phyloP scores from a whole-genome alignment of 2,329 filamentous ascomycete species.

The Chaetomiaceae sp. region DNA sequence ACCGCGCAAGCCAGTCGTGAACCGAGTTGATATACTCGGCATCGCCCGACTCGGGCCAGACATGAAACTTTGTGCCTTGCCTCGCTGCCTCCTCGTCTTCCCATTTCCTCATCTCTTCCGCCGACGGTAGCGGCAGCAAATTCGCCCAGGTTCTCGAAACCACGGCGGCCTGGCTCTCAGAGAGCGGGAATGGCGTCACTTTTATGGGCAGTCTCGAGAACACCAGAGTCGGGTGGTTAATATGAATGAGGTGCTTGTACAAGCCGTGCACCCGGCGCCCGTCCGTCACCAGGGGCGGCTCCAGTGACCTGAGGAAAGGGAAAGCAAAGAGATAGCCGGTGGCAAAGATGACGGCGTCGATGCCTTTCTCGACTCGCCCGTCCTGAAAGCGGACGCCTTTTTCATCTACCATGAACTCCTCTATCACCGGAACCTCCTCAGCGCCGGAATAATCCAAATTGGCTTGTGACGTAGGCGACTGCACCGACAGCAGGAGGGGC shows the following conservation, averaged over 20 bases:
- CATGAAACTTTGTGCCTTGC: slow-evolving; percentile 43
- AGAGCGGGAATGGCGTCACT: slow-evolving; percentile 81
- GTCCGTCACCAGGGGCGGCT: slow-evolving; percentile 55
- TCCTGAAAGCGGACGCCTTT: slow-evolving; percentile 62
- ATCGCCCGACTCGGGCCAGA: slow-evolving; percentile 54
- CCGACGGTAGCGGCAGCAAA: slow-evolving; percentile 58
- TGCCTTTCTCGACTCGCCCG: slow-evolving; percentile 56
- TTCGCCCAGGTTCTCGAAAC: slow-evolving; percentile 75
- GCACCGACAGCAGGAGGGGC: slow-evolving; percentile 63
- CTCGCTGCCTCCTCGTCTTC: slow-evolving; percentile 55
- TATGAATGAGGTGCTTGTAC: slow-evolving; percentile 77
- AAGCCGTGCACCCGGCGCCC: slow-evolving; percentile 67
- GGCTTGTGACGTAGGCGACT: slow-evolving; percentile 44
- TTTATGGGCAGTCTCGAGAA: slow-evolving; percentile 74
- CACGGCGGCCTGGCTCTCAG: slow-evolving; percentile 74
- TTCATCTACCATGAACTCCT: slow-evolving; percentile 48
- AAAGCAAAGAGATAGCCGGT: slow-evolving; percentile 86
- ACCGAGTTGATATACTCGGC: slow-evolving; percentile 66
- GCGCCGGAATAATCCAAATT: slow-evolving; percentile 43
- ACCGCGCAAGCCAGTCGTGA: slow-evolving; percentile 55
- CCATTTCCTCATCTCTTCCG: slow-evolving; percentile 65
- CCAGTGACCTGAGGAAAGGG: slow-evolving; percentile 59
- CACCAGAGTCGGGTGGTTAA: slow-evolving; percentile 69
- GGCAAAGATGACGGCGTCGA: slow-evolving; percentile 80
- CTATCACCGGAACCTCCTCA: slow-evolving; percentile 55